phyloP scores from a whole-genome alignment of 78 protist genomes.

The Isochrysis galbana region DNA sequence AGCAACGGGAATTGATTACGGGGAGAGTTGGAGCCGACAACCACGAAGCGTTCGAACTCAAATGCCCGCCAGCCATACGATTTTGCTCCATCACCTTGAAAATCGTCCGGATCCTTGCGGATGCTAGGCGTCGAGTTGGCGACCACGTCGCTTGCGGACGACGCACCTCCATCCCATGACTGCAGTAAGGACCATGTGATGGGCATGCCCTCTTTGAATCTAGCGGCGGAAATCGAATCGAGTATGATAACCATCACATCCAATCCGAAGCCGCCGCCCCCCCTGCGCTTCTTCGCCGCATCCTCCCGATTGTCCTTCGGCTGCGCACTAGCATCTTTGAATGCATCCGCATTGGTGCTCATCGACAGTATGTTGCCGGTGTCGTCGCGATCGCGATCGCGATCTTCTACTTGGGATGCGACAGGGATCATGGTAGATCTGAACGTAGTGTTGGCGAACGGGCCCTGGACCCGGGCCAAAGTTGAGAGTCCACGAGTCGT shows the following conservation, averaged over 20 bases:
- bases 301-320: no score
- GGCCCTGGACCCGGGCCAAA: no score
- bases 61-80: neutral
- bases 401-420: no score
- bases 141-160: neutral
- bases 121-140: neutral
- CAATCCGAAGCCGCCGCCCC: neutral
- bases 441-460: no score
- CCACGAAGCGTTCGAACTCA: neutral
- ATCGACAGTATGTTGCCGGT: no score
- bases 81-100: neutral
- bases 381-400: no score
- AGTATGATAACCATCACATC: neutral
- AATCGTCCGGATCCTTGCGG: neutral
- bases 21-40: slow-evolving; percentile 28
- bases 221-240: neutral
- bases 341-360: no score
- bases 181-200: neutral
- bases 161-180: neutral
- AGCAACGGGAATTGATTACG: neutral
- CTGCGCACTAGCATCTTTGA: no score
- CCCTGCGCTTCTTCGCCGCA: neutral
- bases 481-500: neutral
- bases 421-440: no score
- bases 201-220: neutral